Evolutionary conservation across 805 yeast species (phyloP).

Genomic region (Candida boleticola): DNA sequence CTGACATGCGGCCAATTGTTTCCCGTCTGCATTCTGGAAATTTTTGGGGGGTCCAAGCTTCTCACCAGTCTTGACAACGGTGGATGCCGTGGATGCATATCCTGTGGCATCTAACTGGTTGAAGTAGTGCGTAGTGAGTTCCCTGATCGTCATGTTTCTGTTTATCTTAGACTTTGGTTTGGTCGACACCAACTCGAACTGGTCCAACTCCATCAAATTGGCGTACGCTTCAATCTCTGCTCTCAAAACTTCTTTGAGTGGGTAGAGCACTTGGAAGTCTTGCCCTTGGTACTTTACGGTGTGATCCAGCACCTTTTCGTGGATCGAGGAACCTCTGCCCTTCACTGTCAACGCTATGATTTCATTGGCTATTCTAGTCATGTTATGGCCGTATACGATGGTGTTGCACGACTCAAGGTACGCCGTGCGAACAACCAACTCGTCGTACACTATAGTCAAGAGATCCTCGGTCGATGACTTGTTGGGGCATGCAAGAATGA

Average conservation of each 20-base stretch:
- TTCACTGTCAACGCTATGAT: slow-evolving; percentile 77
- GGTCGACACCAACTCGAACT: slow-evolving; percentile 22
- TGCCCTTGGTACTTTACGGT: slow-evolving; percentile 22
- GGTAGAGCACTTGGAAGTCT: slow-evolving; percentile 54
- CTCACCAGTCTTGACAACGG: slow-evolving; percentile 87
- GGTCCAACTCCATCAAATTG: slow-evolving; percentile 37
- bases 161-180: slow-evolving; percentile 40
- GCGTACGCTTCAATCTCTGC: slow-evolving; percentile 65
- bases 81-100: slow-evolving; percentile 86
- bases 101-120: slow-evolving; percentile 63
- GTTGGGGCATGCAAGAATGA: slow-evolving; percentile 42
- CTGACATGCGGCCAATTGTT: slow-evolving; percentile 36
- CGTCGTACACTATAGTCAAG: slow-evolving; percentile 42
- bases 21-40: slow-evolving; percentile 6
- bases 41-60: slow-evolving; percentile 56
- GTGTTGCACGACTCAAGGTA: slow-evolving; percentile 45
- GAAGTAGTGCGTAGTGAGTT: slow-evolving; percentile 72
- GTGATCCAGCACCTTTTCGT: slow-evolving; percentile 49
- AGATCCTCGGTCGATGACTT: slow-evolving; percentile 70
- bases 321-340: slow-evolving; percentile 77
- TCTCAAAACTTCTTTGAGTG: slow-evolving; percentile 70
- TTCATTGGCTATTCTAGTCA: slow-evolving; percentile 80
- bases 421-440: slow-evolving; percentile 49
- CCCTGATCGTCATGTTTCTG: slow-evolving; percentile 78
- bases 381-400: slow-evolving; percentile 71